Conservation (phyloP, 768 basidiomycete species). For the Lentinula aciculospora region DNA sequence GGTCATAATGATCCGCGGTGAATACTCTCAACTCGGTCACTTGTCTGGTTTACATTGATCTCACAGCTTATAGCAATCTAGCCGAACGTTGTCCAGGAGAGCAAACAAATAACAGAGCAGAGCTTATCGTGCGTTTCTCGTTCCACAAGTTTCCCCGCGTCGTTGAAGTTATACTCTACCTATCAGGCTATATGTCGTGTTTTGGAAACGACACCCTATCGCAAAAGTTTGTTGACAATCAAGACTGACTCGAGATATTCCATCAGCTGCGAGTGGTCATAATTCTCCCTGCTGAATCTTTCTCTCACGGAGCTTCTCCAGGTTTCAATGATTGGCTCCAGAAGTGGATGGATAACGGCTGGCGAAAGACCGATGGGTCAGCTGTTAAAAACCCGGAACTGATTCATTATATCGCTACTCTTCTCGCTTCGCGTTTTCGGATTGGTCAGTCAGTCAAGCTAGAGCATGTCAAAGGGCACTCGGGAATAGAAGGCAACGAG, state of each 20-base stretch:
- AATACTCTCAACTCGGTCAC: neutral
- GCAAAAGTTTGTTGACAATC: constrained; percentile 56
- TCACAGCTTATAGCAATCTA: constrained; percentile 51
- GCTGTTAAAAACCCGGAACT: constrained; percentile 70
- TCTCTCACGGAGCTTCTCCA: constrained; percentile 20
- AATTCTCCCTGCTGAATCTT: neutral
- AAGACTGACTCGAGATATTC: constrained; percentile 85
- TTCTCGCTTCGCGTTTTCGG: constrained; percentile 47
- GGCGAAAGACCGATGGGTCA: constrained; percentile 36
- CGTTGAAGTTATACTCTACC: neutral
- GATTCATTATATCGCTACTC: constrained; percentile 63
- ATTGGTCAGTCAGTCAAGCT: constrained; percentile 55
- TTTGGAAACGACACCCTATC: constrained; percentile 64
- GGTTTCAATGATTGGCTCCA: constrained; percentile 66
- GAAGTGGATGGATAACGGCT: constrained; percentile 59
- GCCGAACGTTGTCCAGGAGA: constrained; percentile 77
- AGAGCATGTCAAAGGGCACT: constrained; percentile 75
- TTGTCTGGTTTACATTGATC: constrained; percentile 1
- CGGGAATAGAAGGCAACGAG: constrained; percentile 78
- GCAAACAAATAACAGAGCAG: constrained; percentile 87
- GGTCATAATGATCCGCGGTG: constrained; percentile 42
- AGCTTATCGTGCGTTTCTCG: constrained; percentile 61
- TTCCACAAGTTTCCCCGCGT: neutral
- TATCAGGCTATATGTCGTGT: constrained; percentile 77
- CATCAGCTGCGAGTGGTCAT: constrained; percentile 55